Conservation (phyloP, 164 flowering plant genomes). For the Echeveria elegans region DNA sequence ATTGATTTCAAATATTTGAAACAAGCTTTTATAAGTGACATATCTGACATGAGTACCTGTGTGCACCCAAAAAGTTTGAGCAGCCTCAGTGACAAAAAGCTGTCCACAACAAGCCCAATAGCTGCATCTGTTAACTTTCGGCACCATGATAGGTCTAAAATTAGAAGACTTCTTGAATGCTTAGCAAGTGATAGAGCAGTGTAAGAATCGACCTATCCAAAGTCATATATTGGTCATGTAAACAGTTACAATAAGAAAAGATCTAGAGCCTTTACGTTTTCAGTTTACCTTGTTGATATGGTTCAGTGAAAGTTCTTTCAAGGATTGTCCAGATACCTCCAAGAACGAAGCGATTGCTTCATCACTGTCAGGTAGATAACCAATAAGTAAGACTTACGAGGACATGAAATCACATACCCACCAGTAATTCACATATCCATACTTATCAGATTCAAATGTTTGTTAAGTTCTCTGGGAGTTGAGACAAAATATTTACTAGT, state of each 20-base stretch:
- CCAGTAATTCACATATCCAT: too few relatives aligned
- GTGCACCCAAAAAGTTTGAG: conserved; percentile 38
- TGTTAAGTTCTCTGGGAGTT: neutral
- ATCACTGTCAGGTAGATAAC: conserved; percentile 18
- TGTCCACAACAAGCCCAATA: conserved; percentile 25
- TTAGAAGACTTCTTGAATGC: conserved; percentile 17
- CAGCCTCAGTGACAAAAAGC: conserved; percentile 26
- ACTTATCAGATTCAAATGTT: neutral
- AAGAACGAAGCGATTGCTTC: conserved; percentile 24
- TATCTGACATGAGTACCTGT: conserved; percentile 19
- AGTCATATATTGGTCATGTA: conserved; percentile 1
- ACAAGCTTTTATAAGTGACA: neutral
- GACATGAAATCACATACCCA: neutral
- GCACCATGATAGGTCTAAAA: conserved; percentile 40
- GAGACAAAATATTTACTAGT: neutral
- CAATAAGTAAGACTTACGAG: too few relatives aligned
- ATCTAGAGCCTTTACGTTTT: neutral
- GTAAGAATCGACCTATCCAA: conserved; percentile 21
- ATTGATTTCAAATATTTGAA: neutral
- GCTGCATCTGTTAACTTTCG: conserved; percentile 26
- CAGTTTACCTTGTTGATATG: conserved; percentile 12
- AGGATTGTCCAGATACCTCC: conserved; percentile 17
- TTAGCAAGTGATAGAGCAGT: conserved; percentile 31
- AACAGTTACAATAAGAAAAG: neutral
- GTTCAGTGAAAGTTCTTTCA: conserved; percentile 19